phyloP scores from a whole-genome alignment of 116 monocot species.

The Cymodocea nodosa region DNA sequence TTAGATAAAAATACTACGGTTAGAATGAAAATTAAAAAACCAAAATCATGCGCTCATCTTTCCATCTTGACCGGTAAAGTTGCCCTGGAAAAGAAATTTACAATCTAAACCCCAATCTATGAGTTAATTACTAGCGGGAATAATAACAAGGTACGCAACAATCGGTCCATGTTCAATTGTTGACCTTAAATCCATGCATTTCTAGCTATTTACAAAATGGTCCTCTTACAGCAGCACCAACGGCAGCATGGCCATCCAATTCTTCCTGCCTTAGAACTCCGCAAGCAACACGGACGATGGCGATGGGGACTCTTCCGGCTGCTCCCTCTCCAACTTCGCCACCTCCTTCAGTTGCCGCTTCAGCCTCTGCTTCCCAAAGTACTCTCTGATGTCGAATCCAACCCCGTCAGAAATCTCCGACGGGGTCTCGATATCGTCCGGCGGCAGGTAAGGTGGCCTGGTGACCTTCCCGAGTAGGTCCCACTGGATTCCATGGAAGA shows the following conservation, averaged over 20 bases:
- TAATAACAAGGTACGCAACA: neutral
- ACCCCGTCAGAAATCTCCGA: constrained; percentile 8
- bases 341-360: neutral
- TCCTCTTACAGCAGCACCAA: neutral
- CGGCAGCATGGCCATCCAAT: too few relatives aligned
- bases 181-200: neutral
- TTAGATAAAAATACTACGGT: too few relatives aligned
- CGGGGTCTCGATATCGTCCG: constrained; percentile 18
- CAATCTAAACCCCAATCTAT: neutral
- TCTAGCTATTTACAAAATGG: constrained; percentile 1
- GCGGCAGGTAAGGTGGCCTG: constrained; percentile 61
- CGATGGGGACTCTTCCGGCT: constrained; percentile 2
- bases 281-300: constrained; percentile 13
- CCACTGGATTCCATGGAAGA: constrained; percentile 75
- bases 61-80: too few relatives aligned
- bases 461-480: constrained; percentile 43
- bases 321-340: constrained; percentile 13
- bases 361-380: constrained; percentile 27
- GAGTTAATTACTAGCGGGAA: neutral
- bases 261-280: constrained; percentile 6
- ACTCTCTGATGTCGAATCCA: constrained; percentile 36
- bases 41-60: too few relatives aligned
- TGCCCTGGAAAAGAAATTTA: too few relatives aligned
- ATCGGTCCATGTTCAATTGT: too few relatives aligned
- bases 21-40: too few relatives aligned